Base-by-base conservation (phyloP, 495 filamentous ascomycete species). In the Penicillium argentinense region DNA sequence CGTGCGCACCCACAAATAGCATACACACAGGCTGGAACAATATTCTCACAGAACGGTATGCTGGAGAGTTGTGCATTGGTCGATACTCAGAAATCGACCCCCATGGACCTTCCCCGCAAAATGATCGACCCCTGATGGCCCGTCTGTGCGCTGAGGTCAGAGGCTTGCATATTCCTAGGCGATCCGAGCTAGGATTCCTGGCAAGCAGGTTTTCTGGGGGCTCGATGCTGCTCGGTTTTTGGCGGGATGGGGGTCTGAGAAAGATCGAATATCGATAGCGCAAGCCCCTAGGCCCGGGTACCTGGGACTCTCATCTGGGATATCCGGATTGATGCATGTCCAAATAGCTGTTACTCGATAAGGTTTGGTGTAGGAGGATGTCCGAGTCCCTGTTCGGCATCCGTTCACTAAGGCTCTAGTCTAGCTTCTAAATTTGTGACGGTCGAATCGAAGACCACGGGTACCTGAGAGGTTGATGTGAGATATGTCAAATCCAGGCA, bases 251-350 rank as follows among this genome's bases (percentile, higher is more conserved):
- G 51, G 42, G 40, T 55, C 48, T 49, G 52, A 53, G 51, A 53
- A 51, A 18, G 36, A 42, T 34, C 43, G 13, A 41, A 36, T 46
- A 43, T 53, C 51, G 41, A 58, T 61, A 61, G 51, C 42, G 44
- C 33, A 25, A 27, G 36, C 32, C 23, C 8, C 21, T 21, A 9
- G 22, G 26, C 16, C 49, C 51, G 33, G 26, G 51, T 39, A 50
- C 45, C 45, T 59, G 42, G 44, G 44, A 50, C 14, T 12, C 28
- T 32, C 13, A 40, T 36, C 18, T 19, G 9, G 14, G 18, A 43
- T 6, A 36, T 45, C 44, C 46, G 50, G 54, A 39, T 50, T 49
- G 47, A 51, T 60, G 47, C 44, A 52, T 24, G 43, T 44, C 12
- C 40, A 30, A 34, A 17, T 18, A 21, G 8, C 9, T 13, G 25